A percentile compares a stretch with the other conserved stretches of the same genome.
These are phyloP conservation scores for Nemania serpens DNA, from an alignment of 2,329 filamentous ascomycete species.

Conservation along the genomic window DNA sequence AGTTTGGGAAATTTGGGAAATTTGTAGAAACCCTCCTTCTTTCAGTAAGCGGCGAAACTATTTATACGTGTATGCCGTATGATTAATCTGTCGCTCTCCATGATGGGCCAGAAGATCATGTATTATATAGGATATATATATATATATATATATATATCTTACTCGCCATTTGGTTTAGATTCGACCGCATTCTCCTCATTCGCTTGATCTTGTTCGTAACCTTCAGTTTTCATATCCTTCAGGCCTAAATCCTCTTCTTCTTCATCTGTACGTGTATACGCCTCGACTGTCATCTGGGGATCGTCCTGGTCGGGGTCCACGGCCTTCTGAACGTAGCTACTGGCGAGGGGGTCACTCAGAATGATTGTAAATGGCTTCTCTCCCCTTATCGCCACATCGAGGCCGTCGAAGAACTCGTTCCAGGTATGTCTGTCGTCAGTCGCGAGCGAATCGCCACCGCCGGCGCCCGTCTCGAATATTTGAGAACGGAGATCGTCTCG, in stretches of 20 bases:
- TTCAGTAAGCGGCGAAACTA: not conserved
- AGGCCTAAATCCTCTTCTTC: constrained; percentile 94
- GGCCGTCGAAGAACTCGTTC: constrained; percentile 77
- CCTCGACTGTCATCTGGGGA: constrained; percentile 77
- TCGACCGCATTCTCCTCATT: constrained; percentile 10
- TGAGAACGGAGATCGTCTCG: constrained; percentile 85
- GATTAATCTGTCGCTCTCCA: not conserved
- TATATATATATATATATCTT: constrained; percentile 11
- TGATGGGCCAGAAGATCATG: not conserved
- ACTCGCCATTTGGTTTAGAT: not conserved
- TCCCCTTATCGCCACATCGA: constrained; percentile 79
- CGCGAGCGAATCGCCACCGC: constrained; percentile 79
- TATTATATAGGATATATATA: constrained; percentile 13
- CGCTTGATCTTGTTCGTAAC: constrained; percentile 67
- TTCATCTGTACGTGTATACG: constrained; percentile 85
- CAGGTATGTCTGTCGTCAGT: constrained; percentile 70
- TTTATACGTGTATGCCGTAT: not conserved
- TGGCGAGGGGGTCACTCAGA: constrained; percentile 85
- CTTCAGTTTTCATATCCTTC: constrained; percentile 89
- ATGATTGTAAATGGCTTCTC: constrained; percentile 81
- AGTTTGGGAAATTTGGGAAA: not conserved
- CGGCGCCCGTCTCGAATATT: constrained; percentile 73
- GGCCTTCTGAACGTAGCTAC: constrained; percentile 91
- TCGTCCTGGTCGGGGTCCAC: constrained; percentile 73
- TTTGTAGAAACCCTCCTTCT: not conserved